phyloP scores from a whole-genome alignment of 106 monocot genomes.

The Dendrobium catenatum region DNA sequence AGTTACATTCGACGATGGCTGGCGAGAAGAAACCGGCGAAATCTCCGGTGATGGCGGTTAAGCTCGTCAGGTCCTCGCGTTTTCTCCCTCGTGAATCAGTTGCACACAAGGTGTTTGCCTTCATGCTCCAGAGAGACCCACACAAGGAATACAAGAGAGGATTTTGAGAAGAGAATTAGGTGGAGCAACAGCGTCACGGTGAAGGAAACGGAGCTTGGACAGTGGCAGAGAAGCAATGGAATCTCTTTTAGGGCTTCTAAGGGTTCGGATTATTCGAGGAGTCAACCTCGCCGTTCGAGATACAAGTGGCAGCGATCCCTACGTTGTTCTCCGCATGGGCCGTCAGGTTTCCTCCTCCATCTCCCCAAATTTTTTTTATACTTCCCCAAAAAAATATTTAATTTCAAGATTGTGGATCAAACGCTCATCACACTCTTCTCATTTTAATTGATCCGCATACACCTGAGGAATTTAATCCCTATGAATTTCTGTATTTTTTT shows the following conservation, averaged over 20 bases:
- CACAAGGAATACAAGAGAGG: neutral
- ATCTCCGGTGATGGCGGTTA: neutral
- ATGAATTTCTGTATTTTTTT: no score
- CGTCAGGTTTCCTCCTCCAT: slow-evolving; percentile 23
- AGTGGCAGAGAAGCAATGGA: slow-evolving; percentile 7
- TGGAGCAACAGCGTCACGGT: neutral
- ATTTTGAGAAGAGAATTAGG: neutral
- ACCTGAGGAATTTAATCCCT: no score
- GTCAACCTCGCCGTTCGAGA: slow-evolving; percentile 41
- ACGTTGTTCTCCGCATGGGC: slow-evolving; percentile 37
- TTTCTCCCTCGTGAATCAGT: neutral
- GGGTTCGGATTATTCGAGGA: slow-evolving; percentile 27
- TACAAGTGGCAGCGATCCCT: slow-evolving; percentile 38
- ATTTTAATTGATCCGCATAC: no score
- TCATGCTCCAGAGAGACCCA: neutral
- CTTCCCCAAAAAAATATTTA: no score
- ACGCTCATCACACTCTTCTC: no score
- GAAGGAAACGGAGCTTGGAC: neutral
- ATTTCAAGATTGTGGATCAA: no score
- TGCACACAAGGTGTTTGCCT: neutral
- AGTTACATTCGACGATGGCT: neutral
- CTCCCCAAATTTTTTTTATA: neutral
- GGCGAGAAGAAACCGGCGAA: neutral
- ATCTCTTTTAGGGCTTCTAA: slow-evolving; percentile 29
- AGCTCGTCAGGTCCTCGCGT: neutral